Evolutionary conservation across 495 filamentous ascomycete genomes (phyloP).

Genomic region (Venustampulla echinocandica): DNA sequence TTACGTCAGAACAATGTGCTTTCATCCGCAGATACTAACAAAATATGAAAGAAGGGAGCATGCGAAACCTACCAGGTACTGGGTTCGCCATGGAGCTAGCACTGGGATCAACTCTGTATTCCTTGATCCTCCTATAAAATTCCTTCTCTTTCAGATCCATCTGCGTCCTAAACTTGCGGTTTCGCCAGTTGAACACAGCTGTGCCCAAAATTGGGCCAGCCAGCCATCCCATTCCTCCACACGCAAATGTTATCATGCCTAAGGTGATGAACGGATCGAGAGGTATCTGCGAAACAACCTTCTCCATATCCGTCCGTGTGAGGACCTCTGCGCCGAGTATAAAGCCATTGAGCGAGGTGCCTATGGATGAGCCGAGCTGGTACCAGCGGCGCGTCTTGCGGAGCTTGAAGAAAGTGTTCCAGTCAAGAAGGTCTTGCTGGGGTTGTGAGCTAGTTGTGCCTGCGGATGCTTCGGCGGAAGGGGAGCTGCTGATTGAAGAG

Average conservation of each 20-base stretch:
- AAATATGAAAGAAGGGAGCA: too few relatives aligned
- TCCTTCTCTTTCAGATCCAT: conserved; percentile 84
- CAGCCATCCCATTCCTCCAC: conserved; percentile 75
- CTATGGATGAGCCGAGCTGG: conserved; percentile 66
- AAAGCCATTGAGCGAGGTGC: conserved; percentile 50
- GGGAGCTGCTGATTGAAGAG: background rate
- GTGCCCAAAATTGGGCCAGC: conserved; percentile 73
- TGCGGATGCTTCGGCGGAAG: background rate
- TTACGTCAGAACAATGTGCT: conserved; percentile 1
- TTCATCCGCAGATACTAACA: too few relatives aligned
- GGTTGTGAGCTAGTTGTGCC: background rate
- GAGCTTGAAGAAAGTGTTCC: conserved; percentile 89
- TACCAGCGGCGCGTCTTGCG: conserved; percentile 75
- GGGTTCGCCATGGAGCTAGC: conserved; percentile 45
- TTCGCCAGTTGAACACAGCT: conserved; percentile 60
- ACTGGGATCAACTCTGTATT: conserved; percentile 78
- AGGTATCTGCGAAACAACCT: conserved; percentile 53
- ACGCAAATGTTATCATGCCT: conserved; percentile 63
- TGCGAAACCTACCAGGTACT: conserved; percentile 26
- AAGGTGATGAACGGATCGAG: conserved; percentile 82
- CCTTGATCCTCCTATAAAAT: conserved; percentile 82
- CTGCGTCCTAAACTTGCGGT: conserved; percentile 53
- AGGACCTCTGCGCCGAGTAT: conserved; percentile 55
- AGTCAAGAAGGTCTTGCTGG: conserved; percentile 49
- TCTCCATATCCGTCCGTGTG: conserved; percentile 56